Percentiles rank a stretch among this genome's conserved stretches.
Conservation (phyloP, 2,329 filamentous ascomycete species). For the Aquanectria penicillioides region DNA sequence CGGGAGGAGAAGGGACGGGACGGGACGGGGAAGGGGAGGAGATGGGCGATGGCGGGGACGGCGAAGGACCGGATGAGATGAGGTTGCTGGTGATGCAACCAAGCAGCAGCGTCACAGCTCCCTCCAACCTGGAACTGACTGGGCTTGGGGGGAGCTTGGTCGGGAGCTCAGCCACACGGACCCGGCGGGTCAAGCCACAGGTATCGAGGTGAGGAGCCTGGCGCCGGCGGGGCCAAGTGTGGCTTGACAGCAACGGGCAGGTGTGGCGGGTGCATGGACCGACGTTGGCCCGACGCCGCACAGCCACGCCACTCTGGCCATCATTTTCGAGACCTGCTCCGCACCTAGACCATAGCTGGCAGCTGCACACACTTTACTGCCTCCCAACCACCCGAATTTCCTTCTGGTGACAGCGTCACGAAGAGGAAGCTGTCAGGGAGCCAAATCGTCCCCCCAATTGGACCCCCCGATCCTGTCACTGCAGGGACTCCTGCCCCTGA, state of each 20-base stretch:
- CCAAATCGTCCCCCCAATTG: constrained; percentile 24
- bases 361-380: constrained; percentile 9
- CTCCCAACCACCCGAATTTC: constrained; percentile 38
- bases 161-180: constrained; percentile 31
- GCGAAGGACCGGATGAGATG: constrained; percentile 36
- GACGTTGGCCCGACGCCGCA: background rate
- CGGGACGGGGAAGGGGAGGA: constrained; percentile 18
- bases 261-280: background rate
- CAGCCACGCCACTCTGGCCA: too few relatives aligned
- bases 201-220: background rate
- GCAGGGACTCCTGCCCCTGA: constrained; percentile 20
- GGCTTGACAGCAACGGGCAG: background rate
- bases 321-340: background rate
- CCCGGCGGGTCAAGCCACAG: constrained; percentile 25
- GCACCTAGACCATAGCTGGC: too few relatives aligned
- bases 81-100: constrained; percentile 45
- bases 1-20: constrained; percentile 19
- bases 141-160: constrained; percentile 29
- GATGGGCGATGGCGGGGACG: constrained; percentile 22
- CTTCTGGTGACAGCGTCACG: constrained; percentile 25
- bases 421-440: constrained; percentile 2
- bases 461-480: constrained; percentile 11
- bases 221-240: background rate
- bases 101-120: constrained; percentile 40
- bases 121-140: constrained; percentile 28